phyloP scores from a whole-genome alignment of 2,329 filamentous ascomycete species.

The Cytospora piceae region DNA sequence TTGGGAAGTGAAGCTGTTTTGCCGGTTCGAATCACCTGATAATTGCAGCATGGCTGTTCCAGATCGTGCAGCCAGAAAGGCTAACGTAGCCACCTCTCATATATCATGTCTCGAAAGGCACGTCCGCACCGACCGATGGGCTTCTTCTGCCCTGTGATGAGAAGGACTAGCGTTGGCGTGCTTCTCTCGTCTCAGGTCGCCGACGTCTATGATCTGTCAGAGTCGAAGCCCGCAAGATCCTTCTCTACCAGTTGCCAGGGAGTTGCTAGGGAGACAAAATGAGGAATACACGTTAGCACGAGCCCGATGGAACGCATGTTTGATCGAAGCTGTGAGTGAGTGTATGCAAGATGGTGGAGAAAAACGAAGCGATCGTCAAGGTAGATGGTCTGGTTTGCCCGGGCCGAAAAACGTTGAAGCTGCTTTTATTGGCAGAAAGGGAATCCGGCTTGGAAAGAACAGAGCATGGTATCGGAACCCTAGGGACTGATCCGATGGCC shows the following conservation, averaged over 20 bases:
- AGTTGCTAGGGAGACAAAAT: not conserved
- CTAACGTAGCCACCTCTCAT: not conserved
- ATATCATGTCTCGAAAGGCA: not conserved
- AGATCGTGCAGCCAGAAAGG: slow-evolving; percentile 5
- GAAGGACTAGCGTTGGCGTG: not conserved
- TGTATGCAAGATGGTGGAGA: not conserved
- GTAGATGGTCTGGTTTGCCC: not conserved
- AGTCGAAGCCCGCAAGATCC: not conserved
- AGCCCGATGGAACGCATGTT: too few species aligned
- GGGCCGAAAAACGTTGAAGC: not conserved
- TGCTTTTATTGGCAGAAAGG: not conserved
- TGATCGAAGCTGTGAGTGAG: not conserved
- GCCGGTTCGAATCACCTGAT: slow-evolving; percentile 8
- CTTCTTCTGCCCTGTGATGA: not conserved
- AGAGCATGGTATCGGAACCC: not conserved
- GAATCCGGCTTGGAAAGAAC: not conserved
- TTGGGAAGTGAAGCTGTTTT: slow-evolving; percentile 12
- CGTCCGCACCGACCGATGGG: not conserved
- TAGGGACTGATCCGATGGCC: not conserved
- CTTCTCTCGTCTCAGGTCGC: not conserved
- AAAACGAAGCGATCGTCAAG: not conserved
- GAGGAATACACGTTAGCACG: too few species aligned
- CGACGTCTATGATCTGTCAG: slow-evolving; percentile 1
- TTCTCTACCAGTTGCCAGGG: not conserved
- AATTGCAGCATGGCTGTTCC: slow-evolving; percentile 14